phyloP scores from a whole-genome alignment of 1,284 basidiomycete genomes.

The Mrakiaceae sp. region DNA sequence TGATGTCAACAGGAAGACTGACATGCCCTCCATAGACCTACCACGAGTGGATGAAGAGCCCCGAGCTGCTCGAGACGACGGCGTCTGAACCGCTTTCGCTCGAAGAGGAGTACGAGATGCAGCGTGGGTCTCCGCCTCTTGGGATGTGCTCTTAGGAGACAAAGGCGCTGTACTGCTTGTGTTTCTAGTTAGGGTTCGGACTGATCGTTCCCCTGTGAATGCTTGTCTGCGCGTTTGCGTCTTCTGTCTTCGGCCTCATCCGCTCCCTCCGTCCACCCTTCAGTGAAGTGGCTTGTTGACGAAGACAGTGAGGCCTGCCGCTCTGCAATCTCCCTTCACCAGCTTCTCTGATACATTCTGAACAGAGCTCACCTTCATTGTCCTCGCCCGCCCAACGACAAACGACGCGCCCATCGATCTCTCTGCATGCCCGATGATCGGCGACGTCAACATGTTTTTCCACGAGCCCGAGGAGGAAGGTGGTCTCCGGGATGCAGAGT shows the following conservation, averaged over 20 bases:
- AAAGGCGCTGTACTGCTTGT: too few species aligned
- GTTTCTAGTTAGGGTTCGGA: too few species aligned
- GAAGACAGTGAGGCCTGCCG: slow-evolving; percentile 54
- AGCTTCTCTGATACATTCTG: slow-evolving; percentile 8
- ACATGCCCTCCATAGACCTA: slow-evolving; percentile 48
- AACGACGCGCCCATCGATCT: slow-evolving; percentile 24
- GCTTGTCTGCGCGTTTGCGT: background rate
- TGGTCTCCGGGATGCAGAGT: slow-evolving; percentile 48
- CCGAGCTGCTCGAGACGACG: slow-evolving; percentile 61
- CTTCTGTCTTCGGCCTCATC: too few species aligned
- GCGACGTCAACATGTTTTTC: slow-evolving; percentile 86
- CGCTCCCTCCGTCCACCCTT: background rate
- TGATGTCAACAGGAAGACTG: background rate
- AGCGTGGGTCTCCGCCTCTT: slow-evolving; percentile 45
- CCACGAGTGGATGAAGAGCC: slow-evolving; percentile 80
- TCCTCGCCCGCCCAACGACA: slow-evolving; percentile 44
- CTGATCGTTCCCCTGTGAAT: background rate
- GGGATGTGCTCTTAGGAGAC: too few species aligned
- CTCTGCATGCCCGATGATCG: slow-evolving; percentile 51
- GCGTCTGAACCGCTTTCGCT: slow-evolving; percentile 75
- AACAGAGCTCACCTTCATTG: slow-evolving; percentile 79
- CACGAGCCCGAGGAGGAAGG: slow-evolving; percentile 45
- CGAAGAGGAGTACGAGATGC: slow-evolving; percentile 85
- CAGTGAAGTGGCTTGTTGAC: slow-evolving; percentile 76
- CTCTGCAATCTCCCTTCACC: background rate